Evolutionary conservation across 139 green algal species (phyloP), one percentile per base, ranked within the genome.

Genomic region (Bryopsis sp.): DNA sequence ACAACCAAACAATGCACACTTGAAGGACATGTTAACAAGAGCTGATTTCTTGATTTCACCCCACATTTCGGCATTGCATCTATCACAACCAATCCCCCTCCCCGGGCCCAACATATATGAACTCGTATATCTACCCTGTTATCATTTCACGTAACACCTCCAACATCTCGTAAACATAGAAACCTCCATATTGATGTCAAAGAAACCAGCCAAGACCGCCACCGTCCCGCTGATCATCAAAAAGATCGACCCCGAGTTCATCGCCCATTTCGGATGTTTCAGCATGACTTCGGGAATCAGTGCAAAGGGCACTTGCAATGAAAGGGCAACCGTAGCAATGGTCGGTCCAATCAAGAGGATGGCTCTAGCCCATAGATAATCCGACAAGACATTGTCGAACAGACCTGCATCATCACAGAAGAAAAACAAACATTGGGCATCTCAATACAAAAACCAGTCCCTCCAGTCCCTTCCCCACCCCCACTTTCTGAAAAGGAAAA

Each of bases 341-440:
- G 92, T 97, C 43, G 92, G 89, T 3, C 88, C 84, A 43, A 95
- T 76, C 22, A 99, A 76, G 54, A 99, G 78, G 4, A 99, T 93
- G 11, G 94, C 88, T 0, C 88, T 73, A 0, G 91, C 93, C 94
- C 94, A 99, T 5, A 98, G 81, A 74, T 96, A 97, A 78, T 98
- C 94, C 2, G 81, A 88, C 33, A 97, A 67, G 28, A 95, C 89
- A 68, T 98, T 98, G 76, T 98, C 93, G 2, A 96, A 61, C 29
- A 98, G 76, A 1, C 90, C 91, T 89, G 77, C 35, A 76, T 2
- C 22, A 35, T n/a, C n/a, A n/a, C n/a, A 26, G n/a, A n/a, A n/a
- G n/a, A n/a, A n/a, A n/a, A n/a, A n/a, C n/a, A n/a, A n/a, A n/a
- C n/a, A n/a, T n/a, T n/a, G n/a, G n/a, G n/a, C n/a, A n/a, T n/a